These are phyloP conservation scores for Sporothrix schenckii DNA, from an alignment of 2,329 filamentous ascomycete genomes.

Conservation along the genomic window DNA sequence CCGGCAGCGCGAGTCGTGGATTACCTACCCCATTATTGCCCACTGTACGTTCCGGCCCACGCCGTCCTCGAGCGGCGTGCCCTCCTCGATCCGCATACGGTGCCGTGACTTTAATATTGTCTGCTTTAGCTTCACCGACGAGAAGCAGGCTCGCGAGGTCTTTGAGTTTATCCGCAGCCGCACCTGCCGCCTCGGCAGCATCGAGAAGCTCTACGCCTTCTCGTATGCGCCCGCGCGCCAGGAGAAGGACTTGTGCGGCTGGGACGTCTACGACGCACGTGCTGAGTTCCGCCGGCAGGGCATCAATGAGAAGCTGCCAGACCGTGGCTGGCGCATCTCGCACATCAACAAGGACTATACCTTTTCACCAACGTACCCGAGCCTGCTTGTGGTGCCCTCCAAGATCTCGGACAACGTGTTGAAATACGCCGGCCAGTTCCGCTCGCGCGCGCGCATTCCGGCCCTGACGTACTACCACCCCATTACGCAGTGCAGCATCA, in stretches of 20 bases:
- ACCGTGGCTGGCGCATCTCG: constrained; percentile 86
- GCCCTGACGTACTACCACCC: constrained; percentile 93
- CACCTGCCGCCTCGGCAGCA: constrained; percentile 77
- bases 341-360: constrained; percentile 86
- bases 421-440: constrained; percentile 87
- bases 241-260: constrained; percentile 76
- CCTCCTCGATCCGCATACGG: constrained; percentile 81
- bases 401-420: constrained; percentile 95
- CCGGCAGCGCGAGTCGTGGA: constrained; percentile 73
- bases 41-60: constrained; percentile 77
- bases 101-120: constrained; percentile 94
- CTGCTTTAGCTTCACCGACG: constrained; percentile 81
- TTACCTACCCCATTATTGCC: constrained; percentile 89
- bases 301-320: constrained; percentile 75
- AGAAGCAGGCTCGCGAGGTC: constrained; percentile 75
- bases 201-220: constrained; percentile 92
- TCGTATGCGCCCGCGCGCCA: constrained; percentile 73
- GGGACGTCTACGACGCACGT: constrained; percentile 81
- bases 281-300: constrained; percentile 87
- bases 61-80: constrained; percentile 67
- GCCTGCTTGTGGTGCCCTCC: constrained; percentile 79
- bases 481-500: constrained; percentile 95
- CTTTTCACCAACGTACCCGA: constrained; percentile 92
- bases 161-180: constrained; percentile 83
- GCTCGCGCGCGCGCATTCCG: constrained; percentile 86